Conservation (phyloP, 2,329 filamentous ascomycete species). For the Fusarium proliferatum region DNA sequence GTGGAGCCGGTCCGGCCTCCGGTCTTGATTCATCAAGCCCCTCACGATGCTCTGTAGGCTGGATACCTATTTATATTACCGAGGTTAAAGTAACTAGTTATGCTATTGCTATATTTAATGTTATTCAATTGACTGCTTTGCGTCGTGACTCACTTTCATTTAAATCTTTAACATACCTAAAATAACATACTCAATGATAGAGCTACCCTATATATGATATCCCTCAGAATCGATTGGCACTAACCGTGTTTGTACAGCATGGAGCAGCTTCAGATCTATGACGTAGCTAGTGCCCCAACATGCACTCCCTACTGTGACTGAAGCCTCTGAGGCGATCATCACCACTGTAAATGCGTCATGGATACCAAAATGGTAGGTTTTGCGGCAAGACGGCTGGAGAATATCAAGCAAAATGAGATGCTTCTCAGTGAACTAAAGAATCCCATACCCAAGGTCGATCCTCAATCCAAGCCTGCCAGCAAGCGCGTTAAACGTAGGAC, state of each 20-base stretch:
- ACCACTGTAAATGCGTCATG: neutral
- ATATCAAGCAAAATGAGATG: slow-evolving; percentile 6
- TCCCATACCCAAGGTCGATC: neutral
- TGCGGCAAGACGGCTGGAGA: neutral
- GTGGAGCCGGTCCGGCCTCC: neutral
- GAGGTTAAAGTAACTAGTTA: no score
- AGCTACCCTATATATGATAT: neutral
- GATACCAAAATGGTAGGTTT: neutral
- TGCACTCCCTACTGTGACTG: accelerated
- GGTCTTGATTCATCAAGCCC: no score
- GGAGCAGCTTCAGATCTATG: neutral
- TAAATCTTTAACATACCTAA: no score
- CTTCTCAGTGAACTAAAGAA: slow-evolving; percentile 4
- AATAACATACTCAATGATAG: neutral
- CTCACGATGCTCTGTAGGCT: no score
- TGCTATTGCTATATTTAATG: no score
- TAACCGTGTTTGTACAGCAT: neutral
- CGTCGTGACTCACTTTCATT: accelerated
- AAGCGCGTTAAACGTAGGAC: slow-evolving; percentile 2
- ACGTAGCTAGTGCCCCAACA: neutral
- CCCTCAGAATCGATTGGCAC: accelerated
- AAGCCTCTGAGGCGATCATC: accelerated
- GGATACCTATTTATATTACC: no score
- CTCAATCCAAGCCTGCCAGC: neutral
- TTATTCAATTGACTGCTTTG: no score